Evolutionary conservation across 495 filamentous ascomycete genomes (phyloP).

Genomic region (Penicillium argentinense): DNA sequence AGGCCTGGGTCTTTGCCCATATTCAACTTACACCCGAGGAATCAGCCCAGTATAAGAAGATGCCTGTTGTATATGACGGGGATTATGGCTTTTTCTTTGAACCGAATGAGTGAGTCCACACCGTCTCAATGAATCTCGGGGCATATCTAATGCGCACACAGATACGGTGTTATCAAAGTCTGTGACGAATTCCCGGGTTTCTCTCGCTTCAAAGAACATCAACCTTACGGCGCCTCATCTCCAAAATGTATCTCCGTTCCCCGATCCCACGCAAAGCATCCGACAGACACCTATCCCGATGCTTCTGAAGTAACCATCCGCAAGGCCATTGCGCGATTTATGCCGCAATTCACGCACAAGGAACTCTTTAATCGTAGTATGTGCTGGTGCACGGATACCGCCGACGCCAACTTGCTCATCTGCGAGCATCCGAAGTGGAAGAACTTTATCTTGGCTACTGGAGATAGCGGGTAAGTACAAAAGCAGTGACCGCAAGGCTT

Average conservation of each 20-base stretch:
- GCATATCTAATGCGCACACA: slow-evolving; percentile 1
- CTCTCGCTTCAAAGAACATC: slow-evolving; percentile 18
- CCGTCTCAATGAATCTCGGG: background rate
- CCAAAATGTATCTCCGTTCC: slow-evolving; percentile 20
- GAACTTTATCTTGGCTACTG: slow-evolving; percentile 21
- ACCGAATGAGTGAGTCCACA: slow-evolving; percentile 36
- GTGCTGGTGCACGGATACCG: slow-evolving; percentile 53
- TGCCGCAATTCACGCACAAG: slow-evolving; percentile 42
- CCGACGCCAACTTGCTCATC: slow-evolving; percentile 45
- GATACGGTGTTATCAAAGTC: slow-evolving; percentile 47
- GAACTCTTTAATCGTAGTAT: slow-evolving; percentile 44
- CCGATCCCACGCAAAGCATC: slow-evolving; percentile 19
- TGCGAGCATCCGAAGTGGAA: slow-evolving; percentile 33
- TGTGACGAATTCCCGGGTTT: slow-evolving; percentile 53
- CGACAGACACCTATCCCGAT: slow-evolving; percentile 34
- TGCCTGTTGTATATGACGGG: slow-evolving; percentile 50
- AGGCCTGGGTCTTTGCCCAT: slow-evolving; percentile 49
- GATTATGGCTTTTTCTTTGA: slow-evolving; percentile 58
- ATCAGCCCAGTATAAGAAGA: slow-evolving; percentile 38
- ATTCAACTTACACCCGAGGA: slow-evolving; percentile 46
- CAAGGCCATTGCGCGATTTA: slow-evolving; percentile 39
- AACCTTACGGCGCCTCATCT: slow-evolving; percentile 39
- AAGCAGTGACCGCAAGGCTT: no score
- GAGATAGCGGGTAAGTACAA: slow-evolving; percentile 20
- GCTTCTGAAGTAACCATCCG: slow-evolving; percentile 40